A percentile compares a stretch with the other conserved stretches of the same genome.
These are phyloP conservation scores for Fagus crenata DNA, from an alignment of 306 rosid species.

Conservation along the genomic window DNA sequence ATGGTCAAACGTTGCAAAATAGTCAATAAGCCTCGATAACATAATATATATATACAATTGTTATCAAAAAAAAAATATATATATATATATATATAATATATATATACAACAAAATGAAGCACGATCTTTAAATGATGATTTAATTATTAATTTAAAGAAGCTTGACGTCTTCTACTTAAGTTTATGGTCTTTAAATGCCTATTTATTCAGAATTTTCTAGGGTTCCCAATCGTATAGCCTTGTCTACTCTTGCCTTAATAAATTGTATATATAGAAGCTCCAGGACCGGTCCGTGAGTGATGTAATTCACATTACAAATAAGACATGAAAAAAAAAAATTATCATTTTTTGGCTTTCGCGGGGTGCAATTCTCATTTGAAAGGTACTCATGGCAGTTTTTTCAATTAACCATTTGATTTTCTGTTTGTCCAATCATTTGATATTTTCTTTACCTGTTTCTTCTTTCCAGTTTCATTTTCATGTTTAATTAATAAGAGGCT, in stretches of 20 bases:
- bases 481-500: too few species aligned
- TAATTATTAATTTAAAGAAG: slow-evolving; percentile 17
- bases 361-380: too few species aligned
- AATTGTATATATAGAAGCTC: neutral
- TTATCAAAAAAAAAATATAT: neutral
- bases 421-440: too few species aligned
- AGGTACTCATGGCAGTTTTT: too few species aligned
- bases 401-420: too few species aligned
- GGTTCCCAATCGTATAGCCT: neutral
- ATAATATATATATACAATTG: slow-evolving; percentile 1
- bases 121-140: slow-evolving; percentile 21
- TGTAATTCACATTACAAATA: too few species aligned
- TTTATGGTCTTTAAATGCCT: slow-evolving; percentile 27
- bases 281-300: too few species aligned
- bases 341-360: too few species aligned
- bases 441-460: too few species aligned
- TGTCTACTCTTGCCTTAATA: neutral
- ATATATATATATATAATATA: neutral
- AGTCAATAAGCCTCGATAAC: slow-evolving; percentile 35
- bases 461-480: too few species aligned
- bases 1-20: neutral
- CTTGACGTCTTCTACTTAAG: slow-evolving; percentile 26
- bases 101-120: slow-evolving; percentile 12
- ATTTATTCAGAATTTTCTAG: neutral
- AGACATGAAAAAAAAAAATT: too few species aligned